phyloP scores from a whole-genome alignment of 2,329 filamentous ascomycete genomes.

The Aspergillus novofumigatus region DNA sequence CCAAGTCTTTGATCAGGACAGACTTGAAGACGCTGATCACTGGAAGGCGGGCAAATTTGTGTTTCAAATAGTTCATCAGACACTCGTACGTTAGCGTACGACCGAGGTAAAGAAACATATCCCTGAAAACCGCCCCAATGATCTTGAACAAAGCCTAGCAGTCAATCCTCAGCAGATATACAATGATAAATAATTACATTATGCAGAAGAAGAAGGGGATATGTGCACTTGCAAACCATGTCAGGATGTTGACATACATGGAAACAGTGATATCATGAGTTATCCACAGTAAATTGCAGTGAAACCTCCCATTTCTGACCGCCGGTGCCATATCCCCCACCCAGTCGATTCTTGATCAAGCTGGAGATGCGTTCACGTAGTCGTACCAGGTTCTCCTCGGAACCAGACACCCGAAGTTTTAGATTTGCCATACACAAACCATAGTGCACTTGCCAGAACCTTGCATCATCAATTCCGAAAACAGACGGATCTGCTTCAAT shows the following conservation, averaged over 20 bases:
- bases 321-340: conserved; percentile 77
- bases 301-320: conserved; percentile 91
- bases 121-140: neutral
- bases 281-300: conserved; percentile 65
- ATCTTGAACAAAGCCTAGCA: neutral
- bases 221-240: neutral
- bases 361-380: conserved; percentile 72
- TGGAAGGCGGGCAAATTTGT: neutral
- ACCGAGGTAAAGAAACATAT: neutral
- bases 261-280: conserved; percentile 25
- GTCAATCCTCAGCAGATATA: neutral
- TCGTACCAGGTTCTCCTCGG: conserved; percentile 67
- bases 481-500: conserved; percentile 78
- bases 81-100: neutral
- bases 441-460: conserved; percentile 99
- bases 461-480: conserved; percentile 75
- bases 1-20: conserved; percentile 5
- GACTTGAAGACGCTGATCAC: neutral
- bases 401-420: conserved; percentile 68
- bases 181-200: neutral
- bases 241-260: neutral
- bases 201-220: neutral
- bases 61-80: conserved; percentile 1
- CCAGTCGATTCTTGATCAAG: conserved; percentile 78
- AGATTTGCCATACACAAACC: conserved; percentile 94